Conservation (phyloP, 768 basidiomycete genomes). For the Lactifluus piperatus region DNA sequence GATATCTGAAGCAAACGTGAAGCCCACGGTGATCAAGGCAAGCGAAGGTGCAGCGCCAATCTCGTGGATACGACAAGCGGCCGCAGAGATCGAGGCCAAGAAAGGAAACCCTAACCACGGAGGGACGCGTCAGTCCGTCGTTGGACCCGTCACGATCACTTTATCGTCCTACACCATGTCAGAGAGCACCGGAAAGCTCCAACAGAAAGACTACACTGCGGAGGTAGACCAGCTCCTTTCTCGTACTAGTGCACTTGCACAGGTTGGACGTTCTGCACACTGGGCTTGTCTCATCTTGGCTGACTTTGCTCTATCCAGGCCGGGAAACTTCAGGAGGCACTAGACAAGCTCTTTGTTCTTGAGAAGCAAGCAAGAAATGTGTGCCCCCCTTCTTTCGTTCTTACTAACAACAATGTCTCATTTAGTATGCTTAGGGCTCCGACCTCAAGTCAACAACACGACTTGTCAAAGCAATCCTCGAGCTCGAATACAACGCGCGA, state of each 20-base stretch:
- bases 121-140: constrained; percentile 31
- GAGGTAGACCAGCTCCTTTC: constrained; percentile 75
- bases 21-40: not conserved
- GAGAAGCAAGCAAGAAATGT: constrained; percentile 98
- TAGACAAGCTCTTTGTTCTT: constrained; percentile 81
- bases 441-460: constrained; percentile 89
- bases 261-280: constrained; percentile 45
- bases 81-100: constrained; percentile 8
- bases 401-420: constrained; percentile 3
- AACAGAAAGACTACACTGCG: constrained; percentile 77
- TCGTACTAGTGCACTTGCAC: constrained; percentile 55
- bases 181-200: constrained; percentile 56
- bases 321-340: constrained; percentile 73
- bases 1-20: not conserved
- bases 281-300: not conserved
- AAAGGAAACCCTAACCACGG: constrained; percentile 19
- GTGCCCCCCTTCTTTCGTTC: constrained; percentile 20
- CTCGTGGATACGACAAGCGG: constrained; percentile 1
- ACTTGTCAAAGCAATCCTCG: constrained; percentile 64
- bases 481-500: constrained; percentile 62
- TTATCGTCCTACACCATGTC: constrained; percentile 46
- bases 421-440: constrained; percentile 54
- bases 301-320: constrained; percentile 37
- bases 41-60: not conserved
- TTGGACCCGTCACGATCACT: not conserved